Base-by-base conservation (phyloP, 805 yeast genomes). In the Saccharomyces eubayanus region DNA sequence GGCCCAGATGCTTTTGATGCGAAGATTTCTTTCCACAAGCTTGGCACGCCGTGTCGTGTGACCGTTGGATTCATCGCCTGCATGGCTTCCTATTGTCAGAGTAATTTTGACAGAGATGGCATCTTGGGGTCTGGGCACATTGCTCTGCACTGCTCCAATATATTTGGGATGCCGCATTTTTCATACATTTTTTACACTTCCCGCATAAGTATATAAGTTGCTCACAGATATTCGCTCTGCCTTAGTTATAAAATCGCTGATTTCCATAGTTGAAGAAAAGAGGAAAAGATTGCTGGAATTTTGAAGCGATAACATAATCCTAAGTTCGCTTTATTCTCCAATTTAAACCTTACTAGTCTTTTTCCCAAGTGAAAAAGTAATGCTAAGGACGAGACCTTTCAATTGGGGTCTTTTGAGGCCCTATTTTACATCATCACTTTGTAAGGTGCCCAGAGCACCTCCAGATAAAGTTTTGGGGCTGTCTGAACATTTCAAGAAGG, bases 401-500 rank as follows among this genome's bases (percentile, higher is more conserved):
- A 36, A 36, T 36, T 36, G 43, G 24, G 12, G 43, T 36, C 43
- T 36, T 16, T 36, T 21, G 43, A 36, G 43, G 43, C 3, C 43
- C 43, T 36, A 36, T 16, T 36, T 16, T 16, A 36, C 52, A 5
- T 51, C 55, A 14, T 47, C 50, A 20, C 31, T 63, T 9, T 41
- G 31, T 16, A 49, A 51, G 24, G 77, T 78, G 31, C 74, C 74
- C 36, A 72, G 69, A 60, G 89, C 88, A 6, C 94, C 96, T 49
- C 89, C 96, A 16, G 97, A 90, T 71, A 89, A 90, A 62, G 89
- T 90, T 65, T 72, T 85, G 59, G 89, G 96, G 40, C 79, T 89
- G 61, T 80, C 89, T 47, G 90, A 84, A 64, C 82, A 85, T 36
- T 92, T 75, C 77, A 79, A 78, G 66, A 75, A 75, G 55, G 97